These are phyloP conservation scores for Aphanoascus verrucosus DNA, from an alignment of 2,329 filamentous ascomycete genomes.

Conservation along the genomic window DNA sequence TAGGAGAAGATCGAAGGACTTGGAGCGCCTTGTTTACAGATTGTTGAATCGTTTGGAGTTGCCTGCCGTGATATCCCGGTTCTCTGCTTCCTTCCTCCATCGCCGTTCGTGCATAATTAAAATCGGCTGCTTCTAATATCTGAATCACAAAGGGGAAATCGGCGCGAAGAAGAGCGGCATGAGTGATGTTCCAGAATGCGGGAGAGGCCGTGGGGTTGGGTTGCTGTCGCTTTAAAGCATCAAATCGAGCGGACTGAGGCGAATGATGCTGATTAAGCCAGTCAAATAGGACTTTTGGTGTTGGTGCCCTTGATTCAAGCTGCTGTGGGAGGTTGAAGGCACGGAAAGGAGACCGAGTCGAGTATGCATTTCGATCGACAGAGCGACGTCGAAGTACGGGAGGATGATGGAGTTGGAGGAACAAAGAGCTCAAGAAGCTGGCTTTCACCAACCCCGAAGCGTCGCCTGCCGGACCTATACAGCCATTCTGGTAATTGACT, in stretches of 20 bases:
- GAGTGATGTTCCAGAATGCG: slow-evolving; percentile 79
- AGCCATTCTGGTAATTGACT: slow-evolving; percentile 38
- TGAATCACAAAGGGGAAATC: slow-evolving; percentile 56
- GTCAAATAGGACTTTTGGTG: slow-evolving; percentile 68
- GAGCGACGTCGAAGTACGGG: slow-evolving; percentile 28
- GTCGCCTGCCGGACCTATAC: slow-evolving; percentile 54
- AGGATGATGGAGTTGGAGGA: slow-evolving; percentile 69
- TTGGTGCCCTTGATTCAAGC: slow-evolving; percentile 31
- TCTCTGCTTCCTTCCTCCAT: slow-evolving; percentile 52
- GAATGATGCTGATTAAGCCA: slow-evolving; percentile 73
- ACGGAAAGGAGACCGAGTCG: slow-evolving; percentile 20
- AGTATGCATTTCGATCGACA: slow-evolving; percentile 18
- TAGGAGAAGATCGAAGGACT: slow-evolving; percentile 64
- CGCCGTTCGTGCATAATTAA: slow-evolving; percentile 60
- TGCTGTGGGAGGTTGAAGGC: slow-evolving; percentile 24
- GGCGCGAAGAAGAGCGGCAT: slow-evolving; percentile 62
- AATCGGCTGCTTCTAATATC: slow-evolving; percentile 63
- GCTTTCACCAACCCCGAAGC: slow-evolving; percentile 62
- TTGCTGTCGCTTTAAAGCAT: slow-evolving; percentile 51
- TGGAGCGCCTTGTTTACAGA: slow-evolving; percentile 59
- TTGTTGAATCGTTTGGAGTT: slow-evolving; percentile 66
- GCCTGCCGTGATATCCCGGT: slow-evolving; percentile 59
- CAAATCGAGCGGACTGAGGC: slow-evolving; percentile 56
- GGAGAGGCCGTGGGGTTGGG: slow-evolving; percentile 66
- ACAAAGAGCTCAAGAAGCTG: slow-evolving; percentile 62